Percentiles rank a stretch among this genome's conserved stretches.
Conservation (phyloP, 257 asterid genomes). For the Solanum virginianum region DNA sequence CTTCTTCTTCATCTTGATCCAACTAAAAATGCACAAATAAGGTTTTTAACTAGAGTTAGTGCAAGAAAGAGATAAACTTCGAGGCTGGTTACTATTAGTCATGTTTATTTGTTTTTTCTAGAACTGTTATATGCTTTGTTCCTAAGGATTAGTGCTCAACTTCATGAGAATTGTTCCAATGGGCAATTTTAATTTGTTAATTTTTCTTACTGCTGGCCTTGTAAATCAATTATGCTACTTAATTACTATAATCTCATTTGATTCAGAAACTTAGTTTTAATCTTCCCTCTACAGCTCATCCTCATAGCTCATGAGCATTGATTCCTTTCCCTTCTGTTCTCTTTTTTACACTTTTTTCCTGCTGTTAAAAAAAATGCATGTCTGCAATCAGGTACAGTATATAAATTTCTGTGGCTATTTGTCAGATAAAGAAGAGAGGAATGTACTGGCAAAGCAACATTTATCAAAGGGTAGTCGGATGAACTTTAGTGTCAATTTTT, state of each 20-base stretch:
- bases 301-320: not conserved
- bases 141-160: not conserved
- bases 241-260: not conserved
- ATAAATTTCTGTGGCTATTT: not conserved
- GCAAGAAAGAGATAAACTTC: not conserved
- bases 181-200: slow-evolving; percentile 1
- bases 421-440: not conserved
- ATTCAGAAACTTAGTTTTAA: not conserved
- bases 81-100: slow-evolving; percentile 9
- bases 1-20: slow-evolving; percentile 49
- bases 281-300: not conserved
- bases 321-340: not conserved
- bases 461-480: no score
- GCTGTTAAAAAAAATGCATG: not conserved
- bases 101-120: slow-evolving; percentile 8
- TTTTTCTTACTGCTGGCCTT: not conserved
- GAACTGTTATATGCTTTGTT: not conserved
- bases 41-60: slow-evolving; percentile 6
- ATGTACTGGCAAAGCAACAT: no score
- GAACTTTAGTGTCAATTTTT: no score
- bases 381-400: not conserved
- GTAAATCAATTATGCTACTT: not conserved
- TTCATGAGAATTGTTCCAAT: not conserved
- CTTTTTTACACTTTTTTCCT: not conserved
- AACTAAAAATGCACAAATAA: slow-evolving; percentile 19